A percentile compares a stretch with the other conserved stretches of the same genome.
phyloP scores from a whole-genome alignment of 1,284 basidiomycete species.

The Papiliotrema flavescens region DNA sequence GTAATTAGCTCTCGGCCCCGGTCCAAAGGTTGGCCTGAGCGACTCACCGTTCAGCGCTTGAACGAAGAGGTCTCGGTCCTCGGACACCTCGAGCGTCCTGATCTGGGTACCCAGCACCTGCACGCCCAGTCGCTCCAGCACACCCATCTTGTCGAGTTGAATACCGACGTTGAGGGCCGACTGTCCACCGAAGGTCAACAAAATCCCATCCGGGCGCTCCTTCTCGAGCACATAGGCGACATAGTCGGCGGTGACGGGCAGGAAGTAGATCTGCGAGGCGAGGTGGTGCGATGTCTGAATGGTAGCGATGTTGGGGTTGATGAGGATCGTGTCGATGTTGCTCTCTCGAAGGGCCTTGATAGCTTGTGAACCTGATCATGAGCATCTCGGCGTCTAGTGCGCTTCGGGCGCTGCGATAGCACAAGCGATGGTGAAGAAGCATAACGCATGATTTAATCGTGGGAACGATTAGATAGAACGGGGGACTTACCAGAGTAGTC shows the following conservation, averaged over 20 bases:
- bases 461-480: neutral
- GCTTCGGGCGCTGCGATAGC: neutral
- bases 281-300: slow-evolving; percentile 97
- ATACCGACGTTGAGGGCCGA: slow-evolving; percentile 98
- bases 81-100: slow-evolving; percentile 88
- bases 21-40: neutral
- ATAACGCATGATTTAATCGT: no score
- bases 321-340: slow-evolving; percentile 89
- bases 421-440: no score
- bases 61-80: slow-evolving; percentile 96
- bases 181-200: slow-evolving; percentile 98
- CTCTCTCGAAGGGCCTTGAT: slow-evolving; percentile 97
- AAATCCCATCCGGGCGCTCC: slow-evolving; percentile 94
- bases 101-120: slow-evolving; percentile 95
- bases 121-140: slow-evolving; percentile 89
- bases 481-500: slow-evolving; percentile 79
- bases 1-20: neutral
- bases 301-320: slow-evolving; percentile 97
- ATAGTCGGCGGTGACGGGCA: slow-evolving; percentile 95
- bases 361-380: slow-evolving; percentile 70
- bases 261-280: slow-evolving; percentile 94
- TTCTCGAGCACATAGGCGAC: slow-evolving; percentile 98
- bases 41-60: slow-evolving; percentile 85
- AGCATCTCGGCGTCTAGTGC: neutral
- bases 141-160: slow-evolving; percentile 94